A percentile compares a stretch with the other conserved stretches of the same genome.
Evolutionary conservation across 2,329 filamentous ascomycete genomes (phyloP).

Genomic region (Phyllosticta citrichinensis): DNA sequence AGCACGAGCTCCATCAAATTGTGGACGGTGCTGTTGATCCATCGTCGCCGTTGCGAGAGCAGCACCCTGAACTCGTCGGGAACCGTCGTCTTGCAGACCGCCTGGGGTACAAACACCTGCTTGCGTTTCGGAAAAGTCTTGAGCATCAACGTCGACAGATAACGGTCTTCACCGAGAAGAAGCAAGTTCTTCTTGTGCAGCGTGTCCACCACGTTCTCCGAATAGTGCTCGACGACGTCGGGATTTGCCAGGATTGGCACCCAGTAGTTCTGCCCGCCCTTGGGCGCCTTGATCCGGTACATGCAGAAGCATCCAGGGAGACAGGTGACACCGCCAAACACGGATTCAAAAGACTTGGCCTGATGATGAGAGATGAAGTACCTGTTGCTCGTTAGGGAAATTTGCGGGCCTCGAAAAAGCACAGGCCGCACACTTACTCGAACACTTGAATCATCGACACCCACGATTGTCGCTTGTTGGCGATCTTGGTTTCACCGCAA

Average conservation of each 20-base stretch:
- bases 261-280: constrained; percentile 98
- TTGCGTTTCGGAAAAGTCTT: constrained; percentile 98
- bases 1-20: constrained; percentile 96
- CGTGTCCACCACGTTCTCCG: constrained; percentile 96
- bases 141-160: constrained; percentile 93
- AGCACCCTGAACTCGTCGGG: constrained; percentile 87
- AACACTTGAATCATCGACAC: constrained; percentile 98
- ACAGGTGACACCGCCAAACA: constrained; percentile 98
- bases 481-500: constrained; percentile 98
- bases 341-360: constrained; percentile 93
- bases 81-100: constrained; percentile 96
- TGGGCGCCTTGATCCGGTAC: constrained; percentile 99
- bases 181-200: constrained; percentile 96
- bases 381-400: constrained; percentile 24
- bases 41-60: constrained; percentile 86
- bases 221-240: constrained; percentile 98
- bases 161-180: constrained; percentile 86
- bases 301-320: constrained; percentile 98
- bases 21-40: constrained; percentile 99
- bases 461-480: constrained; percentile 92
- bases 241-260: constrained; percentile 97
- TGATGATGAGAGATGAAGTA: constrained; percentile 99
- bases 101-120: constrained; percentile 96
- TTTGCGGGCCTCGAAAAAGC: constrained; percentile 12
- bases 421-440: constrained; percentile 45